phyloP scores from a whole-genome alignment of 768 basidiomycete species.

The Rhizopogon sp. region DNA sequence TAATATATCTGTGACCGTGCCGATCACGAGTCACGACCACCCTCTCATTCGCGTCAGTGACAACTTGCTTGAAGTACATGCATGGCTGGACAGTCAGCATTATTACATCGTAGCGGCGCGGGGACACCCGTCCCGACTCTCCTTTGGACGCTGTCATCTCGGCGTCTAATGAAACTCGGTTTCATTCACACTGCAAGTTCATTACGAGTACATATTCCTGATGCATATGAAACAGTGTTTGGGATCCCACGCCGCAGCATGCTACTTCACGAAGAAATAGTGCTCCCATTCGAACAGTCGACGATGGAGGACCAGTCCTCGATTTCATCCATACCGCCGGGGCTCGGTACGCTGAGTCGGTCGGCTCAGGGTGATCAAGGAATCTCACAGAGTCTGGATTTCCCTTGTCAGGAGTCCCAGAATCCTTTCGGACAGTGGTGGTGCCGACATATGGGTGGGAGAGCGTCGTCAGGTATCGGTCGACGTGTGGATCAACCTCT shows the following conservation, averaged over 20 bases:
- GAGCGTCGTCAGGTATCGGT: too few relatives aligned
- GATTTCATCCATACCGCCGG: background rate
- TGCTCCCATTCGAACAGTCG: slow-evolving; percentile 10
- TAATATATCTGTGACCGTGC: too few relatives aligned
- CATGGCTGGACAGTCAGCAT: too few relatives aligned
- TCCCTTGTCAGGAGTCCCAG: background rate
- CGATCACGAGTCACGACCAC: too few relatives aligned
- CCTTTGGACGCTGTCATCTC: too few relatives aligned
- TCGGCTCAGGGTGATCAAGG: background rate
- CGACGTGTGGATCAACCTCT: background rate
- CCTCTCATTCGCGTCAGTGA: too few relatives aligned
- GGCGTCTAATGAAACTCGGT: too few relatives aligned
- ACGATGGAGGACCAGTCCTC: background rate
- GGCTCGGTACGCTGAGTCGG: background rate
- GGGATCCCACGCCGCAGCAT: slow-evolving; percentile 17
- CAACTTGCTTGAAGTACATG: too few relatives aligned
- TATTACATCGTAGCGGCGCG: too few relatives aligned
- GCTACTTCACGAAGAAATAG: slow-evolving; percentile 27
- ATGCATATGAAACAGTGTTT: background rate
- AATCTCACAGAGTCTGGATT: background rate
- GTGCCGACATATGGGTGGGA: background rate
- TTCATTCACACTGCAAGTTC: too few relatives aligned
- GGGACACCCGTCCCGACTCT: too few relatives aligned
- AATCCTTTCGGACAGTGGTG: background rate
- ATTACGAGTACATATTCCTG: too few relatives aligned